Percentiles rank a stretch among this genome's conserved stretches.
These are phyloP conservation scores for Phylloporus sp. DNA, from an alignment of 768 basidiomycete species.

Conservation along the genomic window DNA sequence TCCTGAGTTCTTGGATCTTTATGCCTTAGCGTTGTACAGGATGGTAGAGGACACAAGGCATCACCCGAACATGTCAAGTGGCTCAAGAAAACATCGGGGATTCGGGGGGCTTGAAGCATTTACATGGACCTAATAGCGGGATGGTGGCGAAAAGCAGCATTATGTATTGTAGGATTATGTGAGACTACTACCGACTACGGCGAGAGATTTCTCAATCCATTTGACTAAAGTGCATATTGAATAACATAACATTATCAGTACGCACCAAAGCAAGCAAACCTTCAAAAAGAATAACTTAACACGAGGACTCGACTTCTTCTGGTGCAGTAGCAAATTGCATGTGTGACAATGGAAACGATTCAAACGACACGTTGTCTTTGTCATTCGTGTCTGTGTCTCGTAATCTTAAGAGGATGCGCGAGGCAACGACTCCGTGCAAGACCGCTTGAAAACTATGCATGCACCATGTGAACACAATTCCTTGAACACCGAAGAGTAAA, in stretches of 20 bases:
- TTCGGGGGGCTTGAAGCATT: too few species aligned
- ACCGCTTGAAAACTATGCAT: constrained; percentile 8
- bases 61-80: too few species aligned
- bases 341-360: neutral
- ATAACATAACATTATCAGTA: neutral
- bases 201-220: too few species aligned
- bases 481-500: neutral
- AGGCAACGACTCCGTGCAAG: constrained; percentile 7
- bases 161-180: too few species aligned
- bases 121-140: too few species aligned
- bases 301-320: neutral
- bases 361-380: neutral
- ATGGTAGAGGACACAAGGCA: too few species aligned
- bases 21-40: too few species aligned
- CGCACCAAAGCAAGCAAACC: neutral
- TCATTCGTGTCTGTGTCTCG: neutral
- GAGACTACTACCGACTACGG: too few species aligned
- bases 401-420: constrained; percentile 10
- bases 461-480: neutral
- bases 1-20: too few species aligned
- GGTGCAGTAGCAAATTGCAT: neutral
- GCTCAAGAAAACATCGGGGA: too few species aligned
- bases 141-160: too few species aligned
- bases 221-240: too few species aligned
- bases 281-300: neutral